A percentile compares a stretch with the other conserved stretches of the same genome.
phyloP scores from a whole-genome alignment of 768 basidiomycete species.

The Hericium alpestre region DNA sequence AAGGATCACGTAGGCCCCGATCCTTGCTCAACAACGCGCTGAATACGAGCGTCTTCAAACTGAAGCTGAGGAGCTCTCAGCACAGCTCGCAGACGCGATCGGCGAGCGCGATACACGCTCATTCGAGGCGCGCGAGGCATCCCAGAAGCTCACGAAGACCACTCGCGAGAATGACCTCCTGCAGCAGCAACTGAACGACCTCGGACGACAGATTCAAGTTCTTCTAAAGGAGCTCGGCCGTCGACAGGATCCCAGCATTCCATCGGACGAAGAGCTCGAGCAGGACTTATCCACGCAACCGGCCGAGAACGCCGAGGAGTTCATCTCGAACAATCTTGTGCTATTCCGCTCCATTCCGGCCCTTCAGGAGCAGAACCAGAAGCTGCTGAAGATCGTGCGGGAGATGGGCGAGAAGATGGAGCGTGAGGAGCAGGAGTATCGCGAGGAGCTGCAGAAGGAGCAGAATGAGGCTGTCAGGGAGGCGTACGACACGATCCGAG shows the following conservation, averaged over 20 bases:
- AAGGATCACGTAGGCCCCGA: conserved; percentile 57
- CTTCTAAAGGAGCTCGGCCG: conserved; percentile 73
- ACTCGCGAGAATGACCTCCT: conserved; percentile 4
- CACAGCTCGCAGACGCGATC: conserved; percentile 67
- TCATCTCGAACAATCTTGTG: conserved; percentile 85
- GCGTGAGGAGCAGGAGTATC: conserved; percentile 67
- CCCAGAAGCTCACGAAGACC: conserved; percentile 14
- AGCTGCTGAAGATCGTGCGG: conserved; percentile 71
- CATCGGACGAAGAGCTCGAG: conserved; percentile 51
- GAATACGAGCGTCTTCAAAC: conserved; percentile 80
- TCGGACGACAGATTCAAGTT: conserved; percentile 56
- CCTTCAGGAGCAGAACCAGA: conserved; percentile 89
- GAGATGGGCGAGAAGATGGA: conserved; percentile 83
- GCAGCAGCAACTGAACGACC: conserved; percentile 4
- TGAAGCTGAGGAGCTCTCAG: conserved; percentile 71
- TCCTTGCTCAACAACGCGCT: conserved; percentile 77
- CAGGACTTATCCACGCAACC: conserved; percentile 32
- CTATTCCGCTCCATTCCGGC: conserved; percentile 70
- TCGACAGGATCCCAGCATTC: conserved; percentile 75
- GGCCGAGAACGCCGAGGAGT: conserved; percentile 53
- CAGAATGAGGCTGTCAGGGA: conserved; percentile 75
- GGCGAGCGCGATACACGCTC: conserved; percentile 63
- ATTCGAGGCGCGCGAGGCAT: conserved; percentile 42
- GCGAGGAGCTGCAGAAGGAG: conserved; percentile 57
- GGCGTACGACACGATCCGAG: conserved; percentile 79